Base-by-base conservation (phyloP, 2,329 filamentous ascomycete species). In the Orbilia javanica region DNA sequence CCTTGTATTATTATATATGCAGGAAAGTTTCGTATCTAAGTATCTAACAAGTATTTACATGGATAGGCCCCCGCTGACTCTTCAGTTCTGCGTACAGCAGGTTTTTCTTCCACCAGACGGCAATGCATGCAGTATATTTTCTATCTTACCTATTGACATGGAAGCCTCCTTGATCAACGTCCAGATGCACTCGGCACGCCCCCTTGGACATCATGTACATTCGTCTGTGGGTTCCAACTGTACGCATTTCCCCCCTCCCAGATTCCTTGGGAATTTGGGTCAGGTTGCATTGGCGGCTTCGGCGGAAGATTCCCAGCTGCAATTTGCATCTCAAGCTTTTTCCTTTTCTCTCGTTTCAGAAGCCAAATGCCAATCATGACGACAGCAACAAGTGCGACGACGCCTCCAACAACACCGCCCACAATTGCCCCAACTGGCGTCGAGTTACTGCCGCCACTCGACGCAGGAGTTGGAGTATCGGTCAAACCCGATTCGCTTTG, bases 141-240 rank as follows among this genome's bases (percentile, higher is more conserved):
- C 42, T 42, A 52, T 22, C 46, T 8, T n/a, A n/a, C n/a, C n/a
- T 48, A 69, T 60, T 34, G 34, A 31, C 55, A 53, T 55, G 65
- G 22, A 48, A 60, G 34, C 34, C 34, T 25, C 55, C 18, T 15
- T 52, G 29, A 48, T 72, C 34, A 65, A 44, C 20, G 44, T 1
- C 27, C 13, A 5, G 15, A n/a, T 44, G 46, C 27, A 8, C 8
- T 53, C 22, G 46, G 36, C 39, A 55, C 53, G 2, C 74, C 73
- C 18, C 73, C 67, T 20, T 71, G 60, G 1, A 78, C 22, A 42
- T 68, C 53, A 20, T 42, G 52, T 13, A 25, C 44, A 63, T 72
- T 44, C 15, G 48, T 78, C 18, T 63, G 62, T 10, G 73, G 67
- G 44, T 77, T 62, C 73, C 73, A 77, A 36, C 62, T 78, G 39